A percentile compares a stretch with the other conserved stretches of the same genome.
These are phyloP conservation scores for Dichotomopilus funicola DNA, from an alignment of 2,329 filamentous ascomycete genomes.

Conservation along the genomic window DNA sequence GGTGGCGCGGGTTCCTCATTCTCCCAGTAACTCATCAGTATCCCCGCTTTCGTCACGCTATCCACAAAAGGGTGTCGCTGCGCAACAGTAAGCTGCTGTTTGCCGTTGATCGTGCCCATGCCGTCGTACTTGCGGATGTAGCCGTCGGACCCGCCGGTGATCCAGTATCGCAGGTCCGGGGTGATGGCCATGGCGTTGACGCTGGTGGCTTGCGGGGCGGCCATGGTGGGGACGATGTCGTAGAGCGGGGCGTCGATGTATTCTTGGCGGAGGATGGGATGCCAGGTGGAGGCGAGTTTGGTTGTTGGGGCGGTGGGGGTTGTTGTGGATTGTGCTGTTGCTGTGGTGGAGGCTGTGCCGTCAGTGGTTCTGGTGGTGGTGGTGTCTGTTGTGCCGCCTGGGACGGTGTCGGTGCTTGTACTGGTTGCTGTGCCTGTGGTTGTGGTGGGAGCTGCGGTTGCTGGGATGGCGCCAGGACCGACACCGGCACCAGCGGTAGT, in stretches of 20 bases:
- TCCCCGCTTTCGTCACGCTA: constrained; percentile 90
- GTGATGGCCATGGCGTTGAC: constrained; percentile 91
- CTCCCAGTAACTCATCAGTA: constrained; percentile 96
- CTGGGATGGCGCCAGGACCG: too few species aligned
- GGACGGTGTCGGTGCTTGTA: constrained; percentile 16
- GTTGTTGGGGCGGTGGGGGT: constrained; percentile 26
- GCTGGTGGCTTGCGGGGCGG: constrained; percentile 89
- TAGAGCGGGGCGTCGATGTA: constrained; percentile 75
- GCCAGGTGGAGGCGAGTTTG: constrained; percentile 34
- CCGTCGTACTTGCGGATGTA: constrained; percentile 98
- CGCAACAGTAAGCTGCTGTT: constrained; percentile 86
- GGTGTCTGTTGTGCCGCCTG: constrained; percentile 19
- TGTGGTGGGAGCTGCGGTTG: not conserved
- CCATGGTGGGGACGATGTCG: constrained; percentile 95
- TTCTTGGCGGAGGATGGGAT: constrained; percentile 65
- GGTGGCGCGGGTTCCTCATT: constrained; percentile 68
- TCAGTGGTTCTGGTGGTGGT: too few species aligned
- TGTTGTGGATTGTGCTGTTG: constrained; percentile 1
- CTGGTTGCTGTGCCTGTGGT: constrained; percentile 6
- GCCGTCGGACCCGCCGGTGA: constrained; percentile 88
- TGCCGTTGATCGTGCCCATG: constrained; percentile 88
- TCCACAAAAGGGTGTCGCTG: constrained; percentile 96
- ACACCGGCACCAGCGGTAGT: too few species aligned
- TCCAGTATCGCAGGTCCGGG: constrained; percentile 89
- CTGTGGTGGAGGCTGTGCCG: too few species aligned